Base-by-base conservation (phyloP, 495 filamentous ascomycete species). In the Penicillium waksmanii region DNA sequence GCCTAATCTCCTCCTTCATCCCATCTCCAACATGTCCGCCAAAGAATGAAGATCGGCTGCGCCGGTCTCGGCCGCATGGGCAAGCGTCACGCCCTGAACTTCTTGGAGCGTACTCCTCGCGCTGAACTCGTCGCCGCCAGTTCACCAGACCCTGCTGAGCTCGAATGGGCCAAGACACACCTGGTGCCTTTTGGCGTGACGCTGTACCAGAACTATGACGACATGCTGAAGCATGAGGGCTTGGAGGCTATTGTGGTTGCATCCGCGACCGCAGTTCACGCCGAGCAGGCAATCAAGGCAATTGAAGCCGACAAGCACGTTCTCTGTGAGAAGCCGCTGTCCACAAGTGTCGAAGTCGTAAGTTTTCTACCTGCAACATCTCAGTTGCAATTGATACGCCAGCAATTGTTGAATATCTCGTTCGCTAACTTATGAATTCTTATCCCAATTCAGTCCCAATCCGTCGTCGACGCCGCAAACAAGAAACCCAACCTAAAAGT, bases 41-140 rank as follows among this genome's bases (percentile, higher is more conserved):
- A 65, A 43, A 81, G 71, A 63, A 69, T 84, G 51, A 73, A 75
- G 50, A 73, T 84, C 55, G 82, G 72, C 58, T 77, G 77, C 55
- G 80, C 79, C 42, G 83, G 83, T 58, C 78, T 85, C 48, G 83
- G 83, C 53, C 81, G 83, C 50, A 85, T 85, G 82, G 83, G 83
- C 60, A 82, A 83, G 62, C 75, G 82, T 51, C 83, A 85, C 65
- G 83, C 82, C 38, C 65, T 81, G 8, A 80, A 83, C 64, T 80
- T 85, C 65, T 68, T 83, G 3, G 63, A 84, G 51, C 76, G 77
- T 42, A 80, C 77, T 36, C 80, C 82, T 17, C 80, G 79, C 17
- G 80, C 81, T 15, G 66, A 84, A 40, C 69, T 86, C 10, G 82
- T 84, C 4, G 83, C 83, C 36, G 80, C 74, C 44, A 80, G 74